Base-by-base conservation (phyloP, 1,139 yeast species). In the Yamadazyma spencermartinsiae region DNA sequence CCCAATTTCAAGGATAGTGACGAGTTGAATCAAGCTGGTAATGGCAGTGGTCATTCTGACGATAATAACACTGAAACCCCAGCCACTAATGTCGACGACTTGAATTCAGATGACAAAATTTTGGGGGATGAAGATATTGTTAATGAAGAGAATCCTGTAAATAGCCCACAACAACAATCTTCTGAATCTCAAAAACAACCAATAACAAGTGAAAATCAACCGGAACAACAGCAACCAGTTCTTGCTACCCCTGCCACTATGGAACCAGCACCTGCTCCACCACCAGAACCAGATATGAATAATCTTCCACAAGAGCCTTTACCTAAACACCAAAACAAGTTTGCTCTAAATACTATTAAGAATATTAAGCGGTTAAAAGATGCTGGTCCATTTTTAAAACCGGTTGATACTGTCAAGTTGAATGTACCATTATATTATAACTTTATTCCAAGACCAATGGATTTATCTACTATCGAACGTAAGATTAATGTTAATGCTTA, bases 361-460 rank as follows among this genome's bases (percentile, higher is more conserved):
- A 92, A 95, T 13, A 83, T 94, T 40, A 89, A 87, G 60, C 72
- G 98, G 48, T 74, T 90, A 54, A 87, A 90, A 62, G 98, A 94
- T 63, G 96, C 98, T 2, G 80, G 74, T 18, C 98, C 98, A 3
- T 92, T 92, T 58, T 56, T 87, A 35, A 80, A 72, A 40, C 98
- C 98, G 0, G 99, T 92, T 29, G 98, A 92, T 57, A 85, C 79
- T 3, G 82, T 86, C 39, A 88, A 87, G 57, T 76, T 89, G 48
- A 89, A 90, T 55, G 86, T 94, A 42, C 99, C 98, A 3, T 80
- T 86, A 43, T 92, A 92, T 60, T 87, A 83, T 60, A 88, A 88
- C 54, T 81, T 80, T 54, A 81, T 94, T 51, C 76, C 78, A 45
- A 72, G 86, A 50, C 99, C 99, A 29, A 92, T 94, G 98, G 98